phyloP scores from a whole-genome alignment of 2,329 filamentous ascomycete genomes.

The Paecilomyces sp. region DNA sequence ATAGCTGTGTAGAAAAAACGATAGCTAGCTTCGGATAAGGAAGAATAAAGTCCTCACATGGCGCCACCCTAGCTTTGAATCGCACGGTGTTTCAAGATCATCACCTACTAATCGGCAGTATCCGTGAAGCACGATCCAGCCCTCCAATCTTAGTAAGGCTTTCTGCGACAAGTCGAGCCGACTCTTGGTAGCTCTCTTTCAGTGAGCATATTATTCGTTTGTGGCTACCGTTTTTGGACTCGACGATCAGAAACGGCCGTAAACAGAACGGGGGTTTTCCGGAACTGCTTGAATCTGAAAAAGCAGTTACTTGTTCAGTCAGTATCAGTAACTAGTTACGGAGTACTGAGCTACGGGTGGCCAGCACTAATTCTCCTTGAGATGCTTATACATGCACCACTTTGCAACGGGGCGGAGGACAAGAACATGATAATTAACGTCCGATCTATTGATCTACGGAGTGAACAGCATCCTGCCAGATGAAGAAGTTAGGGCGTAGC shows the following conservation, averaged over 20 bases:
- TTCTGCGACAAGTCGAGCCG: neutral
- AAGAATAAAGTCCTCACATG: neutral
- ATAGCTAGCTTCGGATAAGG: neutral
- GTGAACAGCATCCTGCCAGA: neutral
- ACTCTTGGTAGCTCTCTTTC: neutral
- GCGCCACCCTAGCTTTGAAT: neutral
- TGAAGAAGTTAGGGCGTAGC: neutral
- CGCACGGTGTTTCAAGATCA: neutral
- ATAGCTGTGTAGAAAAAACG: neutral
- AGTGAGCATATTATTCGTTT: neutral
- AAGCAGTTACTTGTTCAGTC: neutral
- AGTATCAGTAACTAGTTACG: neutral
- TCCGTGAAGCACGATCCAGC: neutral
- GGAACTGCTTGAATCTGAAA: neutral
- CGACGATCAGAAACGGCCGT: neutral
- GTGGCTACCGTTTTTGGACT: neutral
- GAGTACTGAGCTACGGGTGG: too few relatives aligned
- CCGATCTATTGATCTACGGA: neutral
- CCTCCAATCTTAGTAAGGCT: neutral
- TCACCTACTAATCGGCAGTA: neutral
- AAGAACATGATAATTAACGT: neutral
- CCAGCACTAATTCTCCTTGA: neutral
- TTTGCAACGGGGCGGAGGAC: neutral
- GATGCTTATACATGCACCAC: neutral
- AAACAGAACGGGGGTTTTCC: neutral